Percentiles rank a stretch among this genome's conserved stretches.
Evolutionary conservation across 2,329 filamentous ascomycete genomes (phyloP).

Genomic region (Elsinoe australis): DNA sequence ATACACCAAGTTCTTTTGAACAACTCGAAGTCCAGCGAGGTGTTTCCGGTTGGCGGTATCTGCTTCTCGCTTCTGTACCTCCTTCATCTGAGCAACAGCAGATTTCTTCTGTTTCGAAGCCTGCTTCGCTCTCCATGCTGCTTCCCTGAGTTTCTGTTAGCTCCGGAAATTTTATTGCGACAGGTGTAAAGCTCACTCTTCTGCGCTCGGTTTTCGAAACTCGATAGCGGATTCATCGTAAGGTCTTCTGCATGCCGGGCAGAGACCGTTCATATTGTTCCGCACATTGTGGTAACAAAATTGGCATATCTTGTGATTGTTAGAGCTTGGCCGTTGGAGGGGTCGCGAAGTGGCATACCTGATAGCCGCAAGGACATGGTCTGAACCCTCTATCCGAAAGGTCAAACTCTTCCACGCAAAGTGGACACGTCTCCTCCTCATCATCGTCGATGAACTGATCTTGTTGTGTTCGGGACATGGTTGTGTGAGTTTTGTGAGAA

Average conservation of each 20-base stretch:
- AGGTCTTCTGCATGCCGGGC: conserved; percentile 89
- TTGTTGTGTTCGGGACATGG: conserved; percentile 43
- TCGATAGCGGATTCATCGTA: conserved; percentile 97
- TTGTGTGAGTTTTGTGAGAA: conserved; percentile 24
- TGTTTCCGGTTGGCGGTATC: conserved; percentile 95
- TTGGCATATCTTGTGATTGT: conserved; percentile 73
- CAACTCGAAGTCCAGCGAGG: conserved; percentile 85
- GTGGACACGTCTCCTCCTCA: conserved; percentile 62
- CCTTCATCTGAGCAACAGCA: conserved; percentile 81
- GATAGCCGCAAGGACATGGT: conserved; percentile 95
- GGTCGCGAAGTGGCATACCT: conserved; percentile 52
- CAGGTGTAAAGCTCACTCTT: conserved; percentile 66
- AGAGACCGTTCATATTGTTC: conserved; percentile 93
- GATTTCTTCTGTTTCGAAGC: conserved; percentile 85
- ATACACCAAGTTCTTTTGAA: conserved; percentile 98
- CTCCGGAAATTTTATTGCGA: neutral
- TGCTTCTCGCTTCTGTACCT: conserved; percentile 90
- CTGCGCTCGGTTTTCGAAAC: conserved; percentile 87
- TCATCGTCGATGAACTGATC: conserved; percentile 49
- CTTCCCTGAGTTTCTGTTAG: conserved; percentile 20
- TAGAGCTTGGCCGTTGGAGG: conserved; percentile 6
- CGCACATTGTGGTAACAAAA: conserved; percentile 99
- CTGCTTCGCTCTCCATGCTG: conserved; percentile 63
- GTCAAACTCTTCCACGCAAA: conserved; percentile 98
- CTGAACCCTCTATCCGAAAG: conserved; percentile 94